Evolutionary conservation across 768 basidiomycete genomes (phyloP), one percentile per base, ranked within the genome.

Genomic region (Hemileccinum impolitum): DNA sequence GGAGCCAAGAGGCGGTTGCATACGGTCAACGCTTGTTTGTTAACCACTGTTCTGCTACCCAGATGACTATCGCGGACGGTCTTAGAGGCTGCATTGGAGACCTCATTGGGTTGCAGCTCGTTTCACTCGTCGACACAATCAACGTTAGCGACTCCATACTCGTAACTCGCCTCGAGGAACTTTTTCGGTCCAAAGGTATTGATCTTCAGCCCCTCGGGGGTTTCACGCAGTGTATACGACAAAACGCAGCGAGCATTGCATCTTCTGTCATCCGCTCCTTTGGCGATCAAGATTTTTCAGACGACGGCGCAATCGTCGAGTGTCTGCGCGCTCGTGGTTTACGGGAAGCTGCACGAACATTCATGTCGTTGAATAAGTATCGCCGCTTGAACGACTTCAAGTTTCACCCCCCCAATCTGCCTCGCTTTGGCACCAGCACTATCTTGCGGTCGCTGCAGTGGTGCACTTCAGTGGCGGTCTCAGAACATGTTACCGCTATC

Each of bases 351-450:
- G 71, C 66, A 23, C 63, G 63, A 13, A 70, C 71, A 9, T 90
- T 90, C 61, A 62, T 59, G 18, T 62, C 62, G 4, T 57, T 90
- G 49, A 80, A 75, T 34, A 71, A 66, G 36, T 79, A 82, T 67
- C 81, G 87, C 11, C 62, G 55, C 1, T 47, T 60, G 9, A 70
- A 74, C 38, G 75, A 75, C 35, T 77, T 81, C 52, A 66, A 72
- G 34, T 71, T 74, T 15, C 84, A 91, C 61, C 57, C 67, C 19
- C 84, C 84, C n/a, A 88, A 86, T 56, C 67, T 84, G 30, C 90
- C 90, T 2, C 70, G 74, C 3, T 84, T 78, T 50, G 58, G 70
- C 14, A 72, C 84, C 1, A 49, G 56, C 6, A 72, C 73, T 15
- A 64, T 89, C 49, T 63, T 90, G 14, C 69, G 65, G 12, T 76